These are phyloP conservation scores for Puccinia triticina DNA, from an alignment of 1,284 basidiomycete genomes.

Conservation along the genomic window DNA sequence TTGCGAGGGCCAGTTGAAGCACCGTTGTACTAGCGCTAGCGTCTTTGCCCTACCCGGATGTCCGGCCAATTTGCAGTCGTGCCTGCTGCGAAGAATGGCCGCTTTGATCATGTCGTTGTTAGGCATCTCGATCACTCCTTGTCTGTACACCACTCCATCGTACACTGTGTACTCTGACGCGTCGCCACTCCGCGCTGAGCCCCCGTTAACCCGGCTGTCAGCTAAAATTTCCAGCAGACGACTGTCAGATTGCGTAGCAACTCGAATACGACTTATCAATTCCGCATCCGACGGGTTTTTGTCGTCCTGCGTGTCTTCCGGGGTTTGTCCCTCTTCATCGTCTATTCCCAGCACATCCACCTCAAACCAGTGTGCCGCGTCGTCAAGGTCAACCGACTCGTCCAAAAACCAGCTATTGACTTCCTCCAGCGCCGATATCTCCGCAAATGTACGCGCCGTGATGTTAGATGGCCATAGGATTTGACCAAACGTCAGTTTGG, in stretches of 20 bases:
- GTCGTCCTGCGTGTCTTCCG: no score
- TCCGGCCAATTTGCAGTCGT: constrained; percentile 58
- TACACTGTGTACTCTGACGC: not conserved
- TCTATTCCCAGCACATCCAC: no score
- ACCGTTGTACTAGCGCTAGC: constrained; percentile 53
- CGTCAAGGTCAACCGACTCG: no score
- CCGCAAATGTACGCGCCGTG: not conserved
- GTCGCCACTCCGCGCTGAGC: no score
- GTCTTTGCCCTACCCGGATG: constrained; percentile 64
- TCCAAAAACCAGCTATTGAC: no score
- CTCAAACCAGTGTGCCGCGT: no score
- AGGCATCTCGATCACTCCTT: not conserved
- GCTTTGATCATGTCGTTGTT: not conserved
- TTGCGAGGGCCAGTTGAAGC: constrained; percentile 61
- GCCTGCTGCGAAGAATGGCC: constrained; percentile 24
- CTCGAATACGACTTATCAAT: no score
- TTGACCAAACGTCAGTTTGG: constrained; percentile 16
- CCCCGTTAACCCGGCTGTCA: no score
- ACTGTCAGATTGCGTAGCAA: not conserved
- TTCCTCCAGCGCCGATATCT: no score
- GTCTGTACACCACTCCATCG: not conserved
- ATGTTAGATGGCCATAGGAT: not conserved
- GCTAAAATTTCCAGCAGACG: no score
- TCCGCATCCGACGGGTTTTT: no score
- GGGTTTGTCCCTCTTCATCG: no score